Base-by-base conservation (phyloP, 805 yeast species). In the Candida ficus region DNA sequence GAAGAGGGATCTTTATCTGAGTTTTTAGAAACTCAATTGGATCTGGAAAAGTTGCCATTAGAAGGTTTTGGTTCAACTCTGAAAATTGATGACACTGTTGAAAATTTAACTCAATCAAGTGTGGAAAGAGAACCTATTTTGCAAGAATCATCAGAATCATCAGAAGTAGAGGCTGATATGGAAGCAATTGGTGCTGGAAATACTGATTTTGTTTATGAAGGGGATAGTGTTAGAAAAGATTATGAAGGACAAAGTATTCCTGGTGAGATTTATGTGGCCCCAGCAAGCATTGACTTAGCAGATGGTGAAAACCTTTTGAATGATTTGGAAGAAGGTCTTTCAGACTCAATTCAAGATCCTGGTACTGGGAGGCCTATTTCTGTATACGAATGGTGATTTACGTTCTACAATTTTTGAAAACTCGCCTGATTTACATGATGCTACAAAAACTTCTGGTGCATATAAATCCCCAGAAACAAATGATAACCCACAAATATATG, bases 351-450 rank as follows among this genome's bases (percentile, higher is more conserved):
- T 10, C 17, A 25, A 4, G 25, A 33, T 12, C 33, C 33, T 2
- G 7, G 8, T 33, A 23, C 35, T 21, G 40, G 36, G 51, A 39
- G 42, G 42, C 44, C 37, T 35, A 27, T 36, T 46, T 34, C 31
- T 31, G 21, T 29, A 7, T 17, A 22, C 33, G 39, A 23, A 30
- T 28, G 47, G 48, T 27, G 50, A 42, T 14, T 38, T 48, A 9
- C 40, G 39, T 10, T 44, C 34, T 10, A 39, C 46, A 46, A 32
- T 45, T 11, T 35, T 38, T 4, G 41, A 28, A 4, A 45, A 48
- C 40, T 45, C 47, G 2, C 47, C 49, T 7, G 17, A 25, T 8
- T 25, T 33, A 14, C 30, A 26, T n/a, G 2, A 30, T 4, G 14
- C 12, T n/a, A 13, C 19, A 11, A 19, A 28, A 4, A 13, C 25